Percentiles rank a stretch among this genome's conserved stretches.
Conservation (phyloP, 305 asterid species). For the Salvia sclarea region DNA sequence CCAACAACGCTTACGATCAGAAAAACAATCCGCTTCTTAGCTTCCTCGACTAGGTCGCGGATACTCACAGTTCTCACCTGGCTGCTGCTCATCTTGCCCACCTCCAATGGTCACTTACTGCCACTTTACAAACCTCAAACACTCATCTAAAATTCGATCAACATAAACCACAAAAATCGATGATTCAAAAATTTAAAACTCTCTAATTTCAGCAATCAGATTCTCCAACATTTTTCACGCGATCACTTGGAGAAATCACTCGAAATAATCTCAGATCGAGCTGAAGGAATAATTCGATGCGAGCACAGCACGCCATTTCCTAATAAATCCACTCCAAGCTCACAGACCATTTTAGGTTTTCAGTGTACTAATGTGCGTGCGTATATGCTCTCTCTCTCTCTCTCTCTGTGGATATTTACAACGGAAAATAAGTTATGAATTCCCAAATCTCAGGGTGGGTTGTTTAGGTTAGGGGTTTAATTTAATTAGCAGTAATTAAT, state of each 20-base stretch:
- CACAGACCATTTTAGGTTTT: slow-evolving; percentile 34
- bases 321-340: slow-evolving; percentile 15
- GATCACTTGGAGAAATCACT: slow-evolving; percentile 27
- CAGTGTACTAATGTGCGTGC: slow-evolving; percentile 25
- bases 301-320: slow-evolving; percentile 28
- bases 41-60: slow-evolving; percentile 60
- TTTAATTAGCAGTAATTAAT: slow-evolving; percentile 23
- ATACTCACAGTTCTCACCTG: slow-evolving; percentile 42
- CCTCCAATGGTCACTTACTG: slow-evolving; percentile 25
- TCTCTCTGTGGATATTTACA: slow-evolving; percentile 27
- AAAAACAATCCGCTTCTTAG: slow-evolving; percentile 57
- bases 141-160: slow-evolving; percentile 36
- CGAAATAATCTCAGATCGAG: slow-evolving; percentile 26
- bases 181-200: not conserved
- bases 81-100: slow-evolving; percentile 47
- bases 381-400: slow-evolving; percentile 10
- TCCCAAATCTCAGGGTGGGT: slow-evolving; percentile 26
- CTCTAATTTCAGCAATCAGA: slow-evolving; percentile 24
- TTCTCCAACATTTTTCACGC: slow-evolving; percentile 33
- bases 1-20: slow-evolving; percentile 56
- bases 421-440: slow-evolving; percentile 16
- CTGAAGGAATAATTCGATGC: slow-evolving; percentile 27
- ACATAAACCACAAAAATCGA: not conserved
- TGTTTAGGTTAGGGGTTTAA: slow-evolving; percentile 29
- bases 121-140: slow-evolving; percentile 29